Conservation (phyloP, 768 basidiomycete species). For the Udeniomyces megalosporus region DNA sequence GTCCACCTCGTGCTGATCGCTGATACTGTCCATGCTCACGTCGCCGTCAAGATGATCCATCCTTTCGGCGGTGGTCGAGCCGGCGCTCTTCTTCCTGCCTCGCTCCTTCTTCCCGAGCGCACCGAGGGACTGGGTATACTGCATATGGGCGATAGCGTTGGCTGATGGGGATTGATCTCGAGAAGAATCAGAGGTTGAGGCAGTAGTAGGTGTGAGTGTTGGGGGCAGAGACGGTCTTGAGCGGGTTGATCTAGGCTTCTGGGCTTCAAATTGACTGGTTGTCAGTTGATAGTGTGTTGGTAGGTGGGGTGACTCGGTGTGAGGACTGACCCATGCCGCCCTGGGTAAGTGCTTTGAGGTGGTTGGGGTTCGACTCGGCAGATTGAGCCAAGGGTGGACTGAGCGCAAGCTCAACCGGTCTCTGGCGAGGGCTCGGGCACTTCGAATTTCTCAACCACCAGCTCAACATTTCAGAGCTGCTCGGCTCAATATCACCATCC, state of each 20-base stretch:
- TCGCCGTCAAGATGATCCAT: background rate
- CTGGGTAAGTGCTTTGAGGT: too few species aligned
- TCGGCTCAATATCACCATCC: background rate
- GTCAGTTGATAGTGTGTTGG: background rate
- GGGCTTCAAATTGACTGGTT: background rate
- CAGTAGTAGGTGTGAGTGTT: background rate
- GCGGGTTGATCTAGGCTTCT: background rate
- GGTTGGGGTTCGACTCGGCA: too few species aligned
- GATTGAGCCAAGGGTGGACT: too few species aligned
- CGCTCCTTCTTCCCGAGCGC: conserved; percentile 4
- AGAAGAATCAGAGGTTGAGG: background rate
- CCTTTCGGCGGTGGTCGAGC: background rate
- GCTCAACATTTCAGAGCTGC: too few species aligned
- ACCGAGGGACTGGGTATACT: conserved; percentile 10
- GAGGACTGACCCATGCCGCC: too few species aligned
- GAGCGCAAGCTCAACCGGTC: too few species aligned
- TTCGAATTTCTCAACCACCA: too few species aligned
- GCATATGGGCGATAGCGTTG: conserved; percentile 15
- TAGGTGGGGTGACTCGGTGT: too few species aligned
- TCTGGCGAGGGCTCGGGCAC: too few species aligned
- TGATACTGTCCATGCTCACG: background rate
- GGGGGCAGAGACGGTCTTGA: conserved; percentile 11
- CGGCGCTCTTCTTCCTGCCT: conserved; percentile 4
- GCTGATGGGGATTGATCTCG: background rate
- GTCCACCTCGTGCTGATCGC: too few species aligned